Percentiles rank a stretch among this genome's conserved stretches.
These are phyloP conservation scores for Sonneratia caseolaris DNA, from an alignment of 345 rosid genomes.

Conservation along the genomic window DNA sequence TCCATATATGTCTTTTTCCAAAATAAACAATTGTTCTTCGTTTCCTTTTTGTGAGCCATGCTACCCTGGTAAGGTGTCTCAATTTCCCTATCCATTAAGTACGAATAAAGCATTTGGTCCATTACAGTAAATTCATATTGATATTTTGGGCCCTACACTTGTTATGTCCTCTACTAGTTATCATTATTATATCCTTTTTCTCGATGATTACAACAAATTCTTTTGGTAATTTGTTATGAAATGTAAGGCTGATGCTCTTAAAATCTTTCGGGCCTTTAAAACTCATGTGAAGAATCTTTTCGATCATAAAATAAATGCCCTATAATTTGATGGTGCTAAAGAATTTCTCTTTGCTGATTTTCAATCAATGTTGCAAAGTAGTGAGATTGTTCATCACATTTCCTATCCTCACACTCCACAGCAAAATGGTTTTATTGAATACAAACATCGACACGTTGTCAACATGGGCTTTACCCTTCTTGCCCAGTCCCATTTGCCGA, in stretches of 20 bases:
- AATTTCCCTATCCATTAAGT: no score
- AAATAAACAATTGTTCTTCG: not conserved
- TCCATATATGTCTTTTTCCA: not conserved
- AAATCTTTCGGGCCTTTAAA: not conserved
- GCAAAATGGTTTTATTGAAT: slow-evolving; percentile 3
- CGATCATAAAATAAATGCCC: not conserved
- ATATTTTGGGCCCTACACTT: slow-evolving; percentile 1
- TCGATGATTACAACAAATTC: not conserved
- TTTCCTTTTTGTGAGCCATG: not conserved
- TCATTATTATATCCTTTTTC: not conserved
- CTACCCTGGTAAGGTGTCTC: not conserved
- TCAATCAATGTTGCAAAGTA: not conserved
- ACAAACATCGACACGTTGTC: slow-evolving; percentile 1
- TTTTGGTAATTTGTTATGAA: not conserved
- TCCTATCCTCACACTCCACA: not conserved
- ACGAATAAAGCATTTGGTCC: not conserved
- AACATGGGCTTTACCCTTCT: not conserved
- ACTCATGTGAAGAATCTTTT: not conserved
- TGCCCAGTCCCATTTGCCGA: not conserved
- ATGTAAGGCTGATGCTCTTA: not conserved
- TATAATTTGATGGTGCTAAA: not conserved
- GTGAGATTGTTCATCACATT: not conserved
- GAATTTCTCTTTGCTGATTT: not conserved
- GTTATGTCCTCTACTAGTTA: not conserved
- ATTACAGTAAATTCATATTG: no score